Evolutionary conservation across 768 basidiomycete genomes (phyloP).

Genomic region (Rhizopogon vinicolor): DNA sequence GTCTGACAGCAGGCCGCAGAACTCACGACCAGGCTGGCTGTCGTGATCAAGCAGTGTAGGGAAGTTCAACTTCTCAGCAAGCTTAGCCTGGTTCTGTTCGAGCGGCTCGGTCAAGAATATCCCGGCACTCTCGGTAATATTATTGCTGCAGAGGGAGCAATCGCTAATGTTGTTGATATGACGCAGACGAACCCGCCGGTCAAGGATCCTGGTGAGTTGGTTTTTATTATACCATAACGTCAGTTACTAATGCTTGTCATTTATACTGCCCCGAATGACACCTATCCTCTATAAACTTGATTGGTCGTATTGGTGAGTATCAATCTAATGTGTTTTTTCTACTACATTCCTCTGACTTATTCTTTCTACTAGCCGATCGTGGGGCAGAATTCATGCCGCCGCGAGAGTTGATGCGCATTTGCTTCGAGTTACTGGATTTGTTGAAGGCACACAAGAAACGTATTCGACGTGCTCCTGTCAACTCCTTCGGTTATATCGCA

Average conservation of each 20-base stretch:
- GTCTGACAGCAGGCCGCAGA: slow-evolving; percentile 99
- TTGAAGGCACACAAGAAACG: slow-evolving; percentile 99
- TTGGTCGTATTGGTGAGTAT: slow-evolving; percentile 81
- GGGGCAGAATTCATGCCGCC: slow-evolving; percentile 98
- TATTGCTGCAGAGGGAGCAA: slow-evolving; percentile 97
- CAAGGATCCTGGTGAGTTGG: slow-evolving; percentile 86
- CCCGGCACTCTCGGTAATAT: slow-evolving; percentile 99
- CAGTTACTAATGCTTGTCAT: slow-evolving; percentile 4
- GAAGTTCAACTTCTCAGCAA: slow-evolving; percentile 96
- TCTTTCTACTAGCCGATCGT: slow-evolving; percentile 68
- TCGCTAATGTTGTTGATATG: slow-evolving; percentile 99
- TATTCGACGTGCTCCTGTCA: too few species aligned
- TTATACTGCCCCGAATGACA: slow-evolving; percentile 94
- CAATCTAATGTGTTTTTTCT: not conserved
- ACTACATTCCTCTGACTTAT: not conserved
- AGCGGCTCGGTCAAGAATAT: slow-evolving; percentile 98
- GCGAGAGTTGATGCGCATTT: slow-evolving; percentile 98
- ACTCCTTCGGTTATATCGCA: too few species aligned
- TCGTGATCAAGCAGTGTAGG: slow-evolving; percentile 98
- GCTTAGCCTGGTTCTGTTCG: slow-evolving; percentile 94
- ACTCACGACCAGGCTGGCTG: slow-evolving; percentile 89
- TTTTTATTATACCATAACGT: not conserved
- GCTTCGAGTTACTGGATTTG: slow-evolving; percentile 94
- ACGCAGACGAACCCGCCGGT: slow-evolving; percentile 99
- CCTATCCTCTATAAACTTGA: slow-evolving; percentile 99